Base-by-base conservation (phyloP, 1,139 yeast genomes). In the Scheffersomyces cryptocercus region DNA sequence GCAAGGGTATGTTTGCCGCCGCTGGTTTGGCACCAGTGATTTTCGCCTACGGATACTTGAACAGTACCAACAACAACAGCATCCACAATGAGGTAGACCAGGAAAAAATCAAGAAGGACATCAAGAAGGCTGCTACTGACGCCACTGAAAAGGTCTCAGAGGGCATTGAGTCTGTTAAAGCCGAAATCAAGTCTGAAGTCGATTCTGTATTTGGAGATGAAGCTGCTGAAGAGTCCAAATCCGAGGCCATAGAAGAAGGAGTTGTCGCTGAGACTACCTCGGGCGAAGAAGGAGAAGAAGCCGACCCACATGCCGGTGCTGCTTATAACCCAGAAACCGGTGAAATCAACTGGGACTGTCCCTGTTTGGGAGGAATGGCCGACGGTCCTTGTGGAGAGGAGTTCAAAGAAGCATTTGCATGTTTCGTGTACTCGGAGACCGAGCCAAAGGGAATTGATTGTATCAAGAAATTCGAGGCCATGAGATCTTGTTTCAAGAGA, bases 301-400 rank as follows among this genome's bases (percentile, higher is more conserved):
- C 66, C 49, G 65, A 72, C 46, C 59, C 50, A 40, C 56, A 60
- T 35, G 71, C 67, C 46, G 61, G 67, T 36, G 89, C 89, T 36
- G 97, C 99, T 3, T 93, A 84, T 70, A 83, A 93, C 69, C 98
- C 98, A 38, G 97, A 88, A 58, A 93, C 99, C 5, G 99, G 99
- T 33, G 99, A 93, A 66, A 95, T 95, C 68, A 93, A 95, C 81
- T 95, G 99, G 99, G 99, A 95, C 62, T 95, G 99, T 66, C 97
- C 99, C n/a, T 95, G 99, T 70, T 76, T 95, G 47, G 99, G 99
- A 35, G 99, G 99, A 40, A 93, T 93, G 98, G 98, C 99, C 36
- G 78, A 90, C 52, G 99, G 99, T 0, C 97, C 99, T 47, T 91
- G 99, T 69, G 99, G 99, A 45, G 96, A 88, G 63, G 97, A 93